phyloP scores from a whole-genome alignment of 768 basidiomycete genomes.

The Russula earlei region DNA sequence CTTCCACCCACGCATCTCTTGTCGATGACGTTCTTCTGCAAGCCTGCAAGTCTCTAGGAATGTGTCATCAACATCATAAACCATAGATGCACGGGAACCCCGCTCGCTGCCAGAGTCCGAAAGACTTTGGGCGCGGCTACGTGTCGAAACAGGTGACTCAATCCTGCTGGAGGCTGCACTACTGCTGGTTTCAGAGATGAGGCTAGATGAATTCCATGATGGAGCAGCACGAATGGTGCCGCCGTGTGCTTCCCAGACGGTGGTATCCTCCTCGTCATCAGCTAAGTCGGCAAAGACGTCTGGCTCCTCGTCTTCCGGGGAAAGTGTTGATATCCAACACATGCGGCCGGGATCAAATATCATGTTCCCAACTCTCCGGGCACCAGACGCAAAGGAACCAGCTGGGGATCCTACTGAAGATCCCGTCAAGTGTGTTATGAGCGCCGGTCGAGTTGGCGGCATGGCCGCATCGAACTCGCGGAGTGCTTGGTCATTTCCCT shows the following conservation, averaged over 20 bases:
- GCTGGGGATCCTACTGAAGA: constrained; percentile 78
- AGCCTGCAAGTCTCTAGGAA: constrained; percentile 61
- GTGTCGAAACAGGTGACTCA: constrained; percentile 50
- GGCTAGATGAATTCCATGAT: constrained; percentile 19
- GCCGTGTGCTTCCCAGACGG: constrained; percentile 60
- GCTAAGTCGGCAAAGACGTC: constrained; percentile 92
- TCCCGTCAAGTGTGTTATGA: constrained; percentile 89
- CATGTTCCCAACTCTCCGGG: constrained; percentile 95
- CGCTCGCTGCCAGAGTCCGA: constrained; percentile 76
- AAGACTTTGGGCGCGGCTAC: constrained; percentile 50
- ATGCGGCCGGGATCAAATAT: constrained; percentile 89
- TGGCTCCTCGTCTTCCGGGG: constrained; percentile 86
- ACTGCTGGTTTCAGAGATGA: constrained; percentile 23
- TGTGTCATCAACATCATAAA: constrained; percentile 66
- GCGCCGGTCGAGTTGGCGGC: constrained; percentile 82
- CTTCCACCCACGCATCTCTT: constrained; percentile 79
- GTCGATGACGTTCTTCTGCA: constrained; percentile 76
- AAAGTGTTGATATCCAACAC: constrained; percentile 87
- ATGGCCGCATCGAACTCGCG: constrained; percentile 82
- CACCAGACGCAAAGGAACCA: constrained; percentile 63
- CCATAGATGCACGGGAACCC: constrained; percentile 70
- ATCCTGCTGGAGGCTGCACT: constrained; percentile 26
- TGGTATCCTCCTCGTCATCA: constrained; percentile 80
- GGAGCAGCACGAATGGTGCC: constrained; percentile 69
- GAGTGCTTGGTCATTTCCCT: constrained; percentile 89